A percentile compares a stretch with the other conserved stretches of the same genome.
These are phyloP conservation scores for Colletotrichum neosansevieriae DNA, from an alignment of 2,329 filamentous ascomycete genomes.

Conservation along the genomic window DNA sequence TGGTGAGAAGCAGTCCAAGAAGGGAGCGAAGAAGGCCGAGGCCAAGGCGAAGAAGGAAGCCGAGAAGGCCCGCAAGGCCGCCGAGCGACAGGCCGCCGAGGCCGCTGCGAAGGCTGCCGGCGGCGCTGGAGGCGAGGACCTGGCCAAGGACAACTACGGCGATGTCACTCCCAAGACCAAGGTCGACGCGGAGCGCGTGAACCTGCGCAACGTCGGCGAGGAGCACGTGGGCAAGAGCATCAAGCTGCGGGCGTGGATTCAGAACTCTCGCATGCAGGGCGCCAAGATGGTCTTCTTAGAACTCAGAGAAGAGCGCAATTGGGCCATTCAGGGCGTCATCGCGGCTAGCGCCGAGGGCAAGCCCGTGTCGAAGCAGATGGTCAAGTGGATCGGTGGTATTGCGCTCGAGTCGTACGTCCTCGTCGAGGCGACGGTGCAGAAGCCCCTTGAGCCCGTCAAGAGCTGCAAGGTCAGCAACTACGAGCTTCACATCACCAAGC, in stretches of 20 bases:
- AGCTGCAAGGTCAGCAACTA: constrained; percentile 83
- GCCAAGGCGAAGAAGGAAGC: constrained; percentile 91
- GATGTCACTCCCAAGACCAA: constrained; percentile 49
- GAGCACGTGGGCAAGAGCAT: constrained; percentile 77
- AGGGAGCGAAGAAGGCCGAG: constrained; percentile 85
- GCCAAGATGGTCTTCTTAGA: constrained; percentile 94
- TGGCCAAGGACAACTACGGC: constrained; percentile 84
- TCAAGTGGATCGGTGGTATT: constrained; percentile 86
- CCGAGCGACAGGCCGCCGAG: constrained; percentile 63
- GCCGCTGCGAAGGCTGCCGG: constrained; percentile 75
- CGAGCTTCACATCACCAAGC: constrained; percentile 90
- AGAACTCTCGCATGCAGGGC: constrained; percentile 88
- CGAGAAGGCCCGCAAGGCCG: constrained; percentile 72
- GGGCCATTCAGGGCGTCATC: constrained; percentile 86
- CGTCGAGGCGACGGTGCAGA: constrained; percentile 84
- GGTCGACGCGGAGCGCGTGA: constrained; percentile 64
- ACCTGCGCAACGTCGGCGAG: constrained; percentile 74
- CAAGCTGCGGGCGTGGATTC: constrained; percentile 82
- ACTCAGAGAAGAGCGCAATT: constrained; percentile 79
- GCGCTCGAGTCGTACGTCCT: constrained; percentile 85
- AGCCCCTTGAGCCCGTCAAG: constrained; percentile 88
- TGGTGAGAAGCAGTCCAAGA: constrained; percentile 69
- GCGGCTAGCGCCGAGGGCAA: constrained; percentile 73
- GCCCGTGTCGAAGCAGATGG: constrained; percentile 83
- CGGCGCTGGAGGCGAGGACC: constrained; percentile 72